These are phyloP conservation scores for Cladosporium colombiae DNA, from an alignment of 2,329 filamentous ascomycete genomes.

Conservation along the genomic window DNA sequence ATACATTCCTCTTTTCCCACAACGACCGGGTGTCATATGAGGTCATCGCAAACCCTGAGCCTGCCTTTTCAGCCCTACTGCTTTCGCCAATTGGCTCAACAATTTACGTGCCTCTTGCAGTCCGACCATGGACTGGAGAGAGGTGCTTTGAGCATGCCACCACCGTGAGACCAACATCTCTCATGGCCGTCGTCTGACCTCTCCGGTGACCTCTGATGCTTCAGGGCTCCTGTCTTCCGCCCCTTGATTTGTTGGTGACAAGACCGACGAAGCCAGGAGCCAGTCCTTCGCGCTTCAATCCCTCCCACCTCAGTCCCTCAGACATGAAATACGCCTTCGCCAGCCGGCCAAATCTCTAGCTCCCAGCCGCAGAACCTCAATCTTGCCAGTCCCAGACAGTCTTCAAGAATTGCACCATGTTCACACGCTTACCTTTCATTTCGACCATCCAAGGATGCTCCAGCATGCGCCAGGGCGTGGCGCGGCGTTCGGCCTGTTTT, in stretches of 20 bases:
- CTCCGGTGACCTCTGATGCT: background rate
- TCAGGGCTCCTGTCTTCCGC: background rate
- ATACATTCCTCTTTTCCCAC: background rate
- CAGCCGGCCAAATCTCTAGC: background rate
- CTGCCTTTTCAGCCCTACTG: background rate
- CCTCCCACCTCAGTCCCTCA: background rate
- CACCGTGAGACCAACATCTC: background rate
- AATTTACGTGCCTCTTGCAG: background rate
- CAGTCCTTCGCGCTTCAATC: background rate
- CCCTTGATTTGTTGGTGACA: background rate
- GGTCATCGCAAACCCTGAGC: background rate
- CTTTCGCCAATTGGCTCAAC: background rate
- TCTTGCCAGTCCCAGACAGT: constrained; percentile 98
- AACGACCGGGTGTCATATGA: background rate
- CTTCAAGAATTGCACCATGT: constrained; percentile 91
- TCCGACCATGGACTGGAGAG: background rate
- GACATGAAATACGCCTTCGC: background rate
- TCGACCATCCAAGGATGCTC: constrained; percentile 99
- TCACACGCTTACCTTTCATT: constrained; percentile 93
- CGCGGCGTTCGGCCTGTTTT: constrained; percentile 83
- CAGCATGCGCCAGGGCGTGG: constrained; percentile 97
- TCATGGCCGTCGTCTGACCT: background rate
- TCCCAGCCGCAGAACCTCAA: constrained; percentile 33
- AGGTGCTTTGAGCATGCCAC: background rate
- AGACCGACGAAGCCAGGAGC: background rate